A percentile compares a stretch with the other conserved stretches of the same genome.
These are phyloP conservation scores for Periconia digitata DNA, from an alignment of 2,329 filamentous ascomycete genomes.

Conservation along the genomic window DNA sequence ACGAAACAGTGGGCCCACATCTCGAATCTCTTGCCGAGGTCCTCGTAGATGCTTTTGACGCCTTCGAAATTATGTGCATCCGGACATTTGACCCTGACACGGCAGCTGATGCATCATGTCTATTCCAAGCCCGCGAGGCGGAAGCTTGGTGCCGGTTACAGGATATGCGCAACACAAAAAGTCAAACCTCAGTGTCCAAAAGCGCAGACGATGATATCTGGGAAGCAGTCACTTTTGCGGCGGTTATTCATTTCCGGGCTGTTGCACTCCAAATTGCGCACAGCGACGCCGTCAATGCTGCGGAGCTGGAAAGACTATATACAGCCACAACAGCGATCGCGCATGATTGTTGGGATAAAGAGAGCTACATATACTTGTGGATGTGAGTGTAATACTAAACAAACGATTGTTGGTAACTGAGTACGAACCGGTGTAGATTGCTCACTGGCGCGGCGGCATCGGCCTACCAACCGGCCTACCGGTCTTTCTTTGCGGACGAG, in stretches of 20 bases:
- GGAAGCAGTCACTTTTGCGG: conserved; percentile 11
- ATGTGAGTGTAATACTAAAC: conserved; percentile 6
- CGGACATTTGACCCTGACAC: conserved; percentile 14
- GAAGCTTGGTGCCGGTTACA: conserved; percentile 8
- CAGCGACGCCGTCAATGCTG: conserved; percentile 13
- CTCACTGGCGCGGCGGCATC: conserved; percentile 13
- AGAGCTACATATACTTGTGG: conserved; percentile 16
- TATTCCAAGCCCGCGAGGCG: conserved; percentile 9
- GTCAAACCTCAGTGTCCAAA: conserved; percentile 1
- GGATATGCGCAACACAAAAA: background rate
- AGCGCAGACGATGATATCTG: conserved; percentile 6
- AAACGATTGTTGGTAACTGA: background rate
- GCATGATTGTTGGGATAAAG: conserved; percentile 14
- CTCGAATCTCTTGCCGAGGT: conserved; percentile 9
- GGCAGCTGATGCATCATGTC: conserved; percentile 7
- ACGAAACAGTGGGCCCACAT: conserved; percentile 1
- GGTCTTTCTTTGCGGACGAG: conserved; percentile 14
- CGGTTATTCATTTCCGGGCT: conserved; percentile 19
- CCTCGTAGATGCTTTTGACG: conserved; percentile 18
- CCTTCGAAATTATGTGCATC: conserved; percentile 17
- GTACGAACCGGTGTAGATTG: background rate
- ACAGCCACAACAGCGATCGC: conserved; percentile 7
- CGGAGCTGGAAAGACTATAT: conserved; percentile 10
- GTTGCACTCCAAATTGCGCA: conserved; percentile 13
- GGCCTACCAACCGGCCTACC: conserved; percentile 4